These are phyloP conservation scores for Rugosomyces carneus DNA, from an alignment of 1,284 basidiomycete genomes.

Conservation along the genomic window DNA sequence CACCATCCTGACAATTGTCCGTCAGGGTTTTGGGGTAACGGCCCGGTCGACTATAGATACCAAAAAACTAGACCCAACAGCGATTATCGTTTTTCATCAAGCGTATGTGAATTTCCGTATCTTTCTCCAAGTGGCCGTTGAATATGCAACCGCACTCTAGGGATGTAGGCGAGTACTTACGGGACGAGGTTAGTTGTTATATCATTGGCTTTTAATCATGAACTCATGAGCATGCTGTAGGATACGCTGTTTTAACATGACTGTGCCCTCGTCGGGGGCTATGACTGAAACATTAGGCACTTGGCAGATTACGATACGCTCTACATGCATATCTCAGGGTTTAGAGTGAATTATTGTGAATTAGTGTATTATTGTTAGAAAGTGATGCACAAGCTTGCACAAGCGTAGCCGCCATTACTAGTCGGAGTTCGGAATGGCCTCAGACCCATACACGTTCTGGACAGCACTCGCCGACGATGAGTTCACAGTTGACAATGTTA, in stretches of 20 bases:
- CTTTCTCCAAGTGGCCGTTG: neutral
- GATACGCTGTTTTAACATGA: neutral
- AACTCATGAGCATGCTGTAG: neutral
- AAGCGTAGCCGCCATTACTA: too few relatives aligned
- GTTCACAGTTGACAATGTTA: slow-evolving; percentile 44
- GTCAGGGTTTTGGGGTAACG: slow-evolving; percentile 95
- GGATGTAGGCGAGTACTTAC: slow-evolving; percentile 70
- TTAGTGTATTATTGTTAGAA: too few relatives aligned
- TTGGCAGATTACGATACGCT: too few relatives aligned
- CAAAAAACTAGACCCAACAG: slow-evolving; percentile 95
- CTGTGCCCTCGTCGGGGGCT: too few relatives aligned
- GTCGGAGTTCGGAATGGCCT: slow-evolving; percentile 23
- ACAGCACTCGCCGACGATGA: slow-evolving; percentile 45
- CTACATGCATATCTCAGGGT: too few relatives aligned
- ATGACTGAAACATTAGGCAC: too few relatives aligned
- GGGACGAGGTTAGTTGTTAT: slow-evolving; percentile 71
- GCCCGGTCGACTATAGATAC: slow-evolving; percentile 95
- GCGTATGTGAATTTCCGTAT: slow-evolving; percentile 54
- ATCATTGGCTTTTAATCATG: neutral
- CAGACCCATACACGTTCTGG: slow-evolving; percentile 49
- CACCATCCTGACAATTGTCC: slow-evolving; percentile 9
- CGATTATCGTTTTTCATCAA: slow-evolving; percentile 98
- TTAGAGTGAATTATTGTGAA: too few relatives aligned
- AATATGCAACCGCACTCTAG: neutral
- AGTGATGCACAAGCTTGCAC: too few relatives aligned